A percentile compares a stretch with the other conserved stretches of the same genome.
Conservation (phyloP, 2,329 filamentous ascomycete genomes). For the Fusarium nodosum region DNA sequence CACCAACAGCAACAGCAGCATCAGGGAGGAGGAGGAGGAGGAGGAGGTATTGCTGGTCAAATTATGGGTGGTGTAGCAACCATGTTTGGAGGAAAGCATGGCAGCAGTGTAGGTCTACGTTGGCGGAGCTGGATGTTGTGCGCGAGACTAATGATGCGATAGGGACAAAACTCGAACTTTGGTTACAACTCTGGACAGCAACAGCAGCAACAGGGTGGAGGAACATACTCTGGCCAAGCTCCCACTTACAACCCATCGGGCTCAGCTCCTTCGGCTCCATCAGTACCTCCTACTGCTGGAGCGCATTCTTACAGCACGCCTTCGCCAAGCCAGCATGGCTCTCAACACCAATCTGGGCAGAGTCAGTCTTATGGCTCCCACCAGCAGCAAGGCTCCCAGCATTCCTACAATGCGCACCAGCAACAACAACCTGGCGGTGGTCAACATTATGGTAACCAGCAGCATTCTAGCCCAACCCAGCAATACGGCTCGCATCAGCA, state of each 20-base stretch:
- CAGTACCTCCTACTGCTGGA: constrained; percentile 45
- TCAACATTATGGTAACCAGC: constrained; percentile 46
- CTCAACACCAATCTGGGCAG: constrained; percentile 27
- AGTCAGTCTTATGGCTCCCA: constrained; percentile 26
- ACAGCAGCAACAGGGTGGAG: constrained; percentile 29
- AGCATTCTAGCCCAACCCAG: constrained; percentile 26
- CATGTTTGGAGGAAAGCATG: constrained; percentile 65
- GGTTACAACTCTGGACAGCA: constrained; percentile 71
- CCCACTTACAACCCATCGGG: constrained; percentile 62
- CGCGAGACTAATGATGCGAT: constrained; percentile 33
- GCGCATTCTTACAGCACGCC: constrained; percentile 50
- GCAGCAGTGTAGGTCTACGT: constrained; percentile 51
- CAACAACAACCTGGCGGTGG: constrained; percentile 46
- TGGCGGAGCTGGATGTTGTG: neutral
- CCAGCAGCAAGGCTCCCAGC: constrained; percentile 41
- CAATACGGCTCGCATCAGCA: constrained; percentile 44
- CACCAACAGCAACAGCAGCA: constrained; percentile 44
- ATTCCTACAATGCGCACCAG: constrained; percentile 38
- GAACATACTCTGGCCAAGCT: constrained; percentile 70
- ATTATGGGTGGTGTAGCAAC: constrained; percentile 69
- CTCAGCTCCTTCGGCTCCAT: constrained; percentile 47
- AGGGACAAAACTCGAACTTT: constrained; percentile 66
- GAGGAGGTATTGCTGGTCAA: constrained; percentile 64
- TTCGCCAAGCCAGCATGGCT: constrained; percentile 46
- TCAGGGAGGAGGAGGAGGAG: neutral